phyloP scores from a whole-genome alignment of 345 rosid species.

The Hypericum androsaemum region DNA sequence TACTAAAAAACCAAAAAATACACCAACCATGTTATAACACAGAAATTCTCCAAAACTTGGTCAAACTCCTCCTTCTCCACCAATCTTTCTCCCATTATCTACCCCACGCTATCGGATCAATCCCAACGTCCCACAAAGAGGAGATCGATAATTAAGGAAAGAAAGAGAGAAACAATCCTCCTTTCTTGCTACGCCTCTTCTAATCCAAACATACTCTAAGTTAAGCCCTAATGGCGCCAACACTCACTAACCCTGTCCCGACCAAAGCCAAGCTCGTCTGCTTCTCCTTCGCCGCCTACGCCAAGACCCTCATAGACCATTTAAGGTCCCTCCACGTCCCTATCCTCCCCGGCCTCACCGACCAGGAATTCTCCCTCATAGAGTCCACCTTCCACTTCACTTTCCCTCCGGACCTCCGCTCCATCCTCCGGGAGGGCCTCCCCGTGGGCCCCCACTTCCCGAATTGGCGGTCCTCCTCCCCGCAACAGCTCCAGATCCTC shows the following conservation, averaged over 20 bases:
- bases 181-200: not conserved
- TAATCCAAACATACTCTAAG: not conserved
- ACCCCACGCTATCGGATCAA: too few species aligned
- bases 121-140: too few species aligned
- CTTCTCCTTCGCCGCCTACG: conserved; percentile 63
- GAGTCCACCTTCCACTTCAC: conserved; percentile 52
- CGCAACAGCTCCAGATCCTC: conserved; percentile 45
- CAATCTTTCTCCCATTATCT: too few species aligned
- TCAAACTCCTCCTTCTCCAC: too few species aligned
- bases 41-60: too few species aligned
- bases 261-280: conserved; percentile 25
- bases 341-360: conserved; percentile 52
- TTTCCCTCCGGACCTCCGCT: conserved; percentile 83
- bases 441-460: conserved; percentile 66
- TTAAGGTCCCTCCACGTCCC: conserved; percentile 41
- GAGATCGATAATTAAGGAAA: too few species aligned
- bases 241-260: conserved; percentile 1
- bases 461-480: conserved; percentile 68
- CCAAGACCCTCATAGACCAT: conserved; percentile 41
- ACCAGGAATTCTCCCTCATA: conserved; percentile 43
- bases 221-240: not conserved
- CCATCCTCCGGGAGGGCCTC: conserved; percentile 67
- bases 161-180: too few species aligned
- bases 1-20: too few species aligned
- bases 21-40: too few species aligned